Percentiles rank a stretch among this genome's conserved stretches.
These are phyloP conservation scores for Dioszegia crocea DNA, from an alignment of 768 basidiomycete genomes.

Conservation along the genomic window DNA sequence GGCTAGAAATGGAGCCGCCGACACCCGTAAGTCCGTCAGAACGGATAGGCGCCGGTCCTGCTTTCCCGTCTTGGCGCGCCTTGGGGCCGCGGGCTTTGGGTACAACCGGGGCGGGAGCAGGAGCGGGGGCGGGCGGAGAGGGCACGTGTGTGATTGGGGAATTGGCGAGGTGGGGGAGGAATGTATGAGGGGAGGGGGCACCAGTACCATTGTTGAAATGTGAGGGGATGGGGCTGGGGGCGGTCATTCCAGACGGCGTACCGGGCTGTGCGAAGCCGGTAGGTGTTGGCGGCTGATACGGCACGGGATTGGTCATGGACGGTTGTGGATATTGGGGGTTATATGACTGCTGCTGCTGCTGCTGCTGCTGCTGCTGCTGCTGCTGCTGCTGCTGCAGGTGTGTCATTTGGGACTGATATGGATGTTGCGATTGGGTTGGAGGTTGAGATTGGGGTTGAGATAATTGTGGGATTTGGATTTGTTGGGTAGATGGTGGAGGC, in stretches of 20 bases:
- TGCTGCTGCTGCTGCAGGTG: slow-evolving; percentile 3
- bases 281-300: background rate
- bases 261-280: background rate
- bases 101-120: background rate
- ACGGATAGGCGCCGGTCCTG: slow-evolving; percentile 2
- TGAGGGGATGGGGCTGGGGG: background rate
- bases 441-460: background rate
- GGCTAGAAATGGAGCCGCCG: background rate
- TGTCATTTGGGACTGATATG: background rate
- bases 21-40: background rate
- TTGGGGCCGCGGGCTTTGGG: background rate
- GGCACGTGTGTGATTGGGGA: background rate
- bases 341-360: background rate
- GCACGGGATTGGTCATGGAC: background rate
- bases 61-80: background rate
- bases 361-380: slow-evolving; percentile 5
- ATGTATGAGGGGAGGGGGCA: background rate
- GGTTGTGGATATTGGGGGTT: background rate
- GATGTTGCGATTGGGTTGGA: background rate
- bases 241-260: background rate
- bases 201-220: background rate
- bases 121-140: background rate
- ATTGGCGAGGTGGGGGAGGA: background rate
- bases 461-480: background rate
- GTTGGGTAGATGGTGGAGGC: background rate